phyloP scores from a whole-genome alignment of 352 stramenopile species.

The Globisporangium lucens region DNA sequence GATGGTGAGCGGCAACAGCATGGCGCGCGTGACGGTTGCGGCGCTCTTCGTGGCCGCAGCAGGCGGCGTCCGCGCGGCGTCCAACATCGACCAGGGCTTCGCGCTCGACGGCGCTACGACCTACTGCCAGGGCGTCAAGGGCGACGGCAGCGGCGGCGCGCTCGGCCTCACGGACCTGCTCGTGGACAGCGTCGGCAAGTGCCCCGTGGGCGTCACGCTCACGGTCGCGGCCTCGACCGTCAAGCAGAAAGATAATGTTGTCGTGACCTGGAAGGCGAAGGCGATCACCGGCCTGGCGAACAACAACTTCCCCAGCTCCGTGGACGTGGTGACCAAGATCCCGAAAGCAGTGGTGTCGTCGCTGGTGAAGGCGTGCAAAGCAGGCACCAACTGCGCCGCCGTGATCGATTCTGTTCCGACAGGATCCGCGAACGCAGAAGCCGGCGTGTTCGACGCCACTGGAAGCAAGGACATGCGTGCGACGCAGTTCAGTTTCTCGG shows the following conservation, averaged over 20 bases:
- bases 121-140: constrained; percentile 64
- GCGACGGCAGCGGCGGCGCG: constrained; percentile 19
- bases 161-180: constrained; percentile 48
- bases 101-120: constrained; percentile 57
- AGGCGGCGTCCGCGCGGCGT: constrained; percentile 7
- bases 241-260: constrained; percentile 46
- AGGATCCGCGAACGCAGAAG: constrained; percentile 29
- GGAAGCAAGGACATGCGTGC: constrained; percentile 46
- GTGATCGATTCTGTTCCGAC: constrained; percentile 37
- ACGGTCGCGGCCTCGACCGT: constrained; percentile 35
- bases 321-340: constrained; percentile 40
- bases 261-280: constrained; percentile 51
- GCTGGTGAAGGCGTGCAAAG: constrained; percentile 55
- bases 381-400: constrained; percentile 59
- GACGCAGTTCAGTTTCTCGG: constrained; percentile 46
- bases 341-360: constrained; percentile 35
- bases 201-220: constrained; percentile 50
- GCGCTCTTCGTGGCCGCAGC: constrained; percentile 3
- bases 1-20: neutral
- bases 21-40: constrained; percentile 1
- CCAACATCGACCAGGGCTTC: constrained; percentile 66
- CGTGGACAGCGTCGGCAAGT: constrained; percentile 47
- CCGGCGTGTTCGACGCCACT: constrained; percentile 38
- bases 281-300: constrained; percentile 27
- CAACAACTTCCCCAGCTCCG: constrained; percentile 62